Percentiles rank a stretch among this genome's conserved stretches.
Evolutionary conservation across 2,329 filamentous ascomycete species (phyloP).

Genomic region (Aspergillus terreus): DNA sequence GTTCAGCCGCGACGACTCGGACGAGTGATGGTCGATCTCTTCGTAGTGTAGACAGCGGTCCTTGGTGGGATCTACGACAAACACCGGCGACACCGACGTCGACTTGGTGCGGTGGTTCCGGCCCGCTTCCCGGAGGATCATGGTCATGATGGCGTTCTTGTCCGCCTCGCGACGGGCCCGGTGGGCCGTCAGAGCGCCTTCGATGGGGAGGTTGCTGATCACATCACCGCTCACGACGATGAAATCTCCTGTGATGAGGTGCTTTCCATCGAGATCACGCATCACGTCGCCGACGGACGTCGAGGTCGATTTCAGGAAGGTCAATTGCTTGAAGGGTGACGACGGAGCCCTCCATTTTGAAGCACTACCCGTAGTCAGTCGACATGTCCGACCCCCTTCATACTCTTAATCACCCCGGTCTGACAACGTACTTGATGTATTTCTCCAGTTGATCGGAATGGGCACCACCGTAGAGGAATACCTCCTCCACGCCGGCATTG

Average conservation of each 20-base stretch:
- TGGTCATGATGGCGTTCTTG: constrained; percentile 97
- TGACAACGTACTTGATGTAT: constrained; percentile 62
- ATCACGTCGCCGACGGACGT: constrained; percentile 90
- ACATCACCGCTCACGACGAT: constrained; percentile 89
- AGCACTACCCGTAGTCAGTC: constrained; percentile 36
- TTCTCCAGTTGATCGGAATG: constrained; percentile 83
- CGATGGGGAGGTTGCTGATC: constrained; percentile 84
- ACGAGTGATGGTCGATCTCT: constrained; percentile 66
- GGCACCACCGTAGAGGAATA: constrained; percentile 86
- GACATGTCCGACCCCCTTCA: not conserved
- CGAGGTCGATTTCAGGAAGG: constrained; percentile 83
- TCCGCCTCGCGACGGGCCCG: constrained; percentile 74
- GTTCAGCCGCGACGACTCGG: constrained; percentile 54
- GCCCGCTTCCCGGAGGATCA: constrained; percentile 78
- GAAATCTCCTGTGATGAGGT: constrained; percentile 85
- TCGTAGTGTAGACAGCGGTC: constrained; percentile 90
- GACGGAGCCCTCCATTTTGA: constrained; percentile 73
- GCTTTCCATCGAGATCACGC: constrained; percentile 83
- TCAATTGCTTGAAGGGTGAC: constrained; percentile 75
- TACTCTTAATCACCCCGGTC: no score
- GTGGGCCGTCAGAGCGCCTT: constrained; percentile 72
- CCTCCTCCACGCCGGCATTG: constrained; percentile 90
- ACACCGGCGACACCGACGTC: constrained; percentile 72
- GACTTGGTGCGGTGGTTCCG: constrained; percentile 72
- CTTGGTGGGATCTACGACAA: constrained; percentile 76